Percentiles rank a stretch among this genome's conserved stretches.
Evolutionary conservation across 2,329 filamentous ascomycete species (phyloP).

Genomic region (Plenodomus lindquistii): DNA sequence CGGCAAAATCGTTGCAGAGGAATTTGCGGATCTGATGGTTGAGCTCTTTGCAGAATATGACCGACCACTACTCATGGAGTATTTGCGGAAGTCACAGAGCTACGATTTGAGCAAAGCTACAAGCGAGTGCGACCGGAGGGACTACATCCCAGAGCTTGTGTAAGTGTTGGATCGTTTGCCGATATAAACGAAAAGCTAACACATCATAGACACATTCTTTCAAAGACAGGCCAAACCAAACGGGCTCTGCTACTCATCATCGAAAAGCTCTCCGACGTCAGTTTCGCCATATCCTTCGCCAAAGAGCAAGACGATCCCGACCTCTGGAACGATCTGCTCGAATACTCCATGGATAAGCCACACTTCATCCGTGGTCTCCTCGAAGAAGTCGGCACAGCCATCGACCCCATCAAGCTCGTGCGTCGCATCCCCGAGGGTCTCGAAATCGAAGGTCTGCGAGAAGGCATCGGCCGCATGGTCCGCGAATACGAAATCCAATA

Average conservation of each 20-base stretch:
- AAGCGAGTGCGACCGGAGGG: slow-evolving; percentile 75
- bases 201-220: slow-evolving; percentile 71
- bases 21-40: slow-evolving; percentile 84
- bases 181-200: slow-evolving; percentile 18
- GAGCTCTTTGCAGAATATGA: slow-evolving; percentile 86
- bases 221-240: slow-evolving; percentile 93
- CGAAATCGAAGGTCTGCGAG: slow-evolving; percentile 86
- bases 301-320: slow-evolving; percentile 92
- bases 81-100: slow-evolving; percentile 79
- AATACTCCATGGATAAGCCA: slow-evolving; percentile 98
- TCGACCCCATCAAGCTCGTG: slow-evolving; percentile 89
- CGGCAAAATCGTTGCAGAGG: slow-evolving; percentile 74
- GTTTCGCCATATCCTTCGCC: slow-evolving; percentile 89
- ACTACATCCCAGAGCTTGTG: slow-evolving; percentile 91
- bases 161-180: slow-evolving; percentile 26
- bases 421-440: slow-evolving; percentile 89
- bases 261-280: slow-evolving; percentile 86
- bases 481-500: slow-evolving; percentile 95
- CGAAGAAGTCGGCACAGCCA: slow-evolving; percentile 90
- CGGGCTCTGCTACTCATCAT: slow-evolving; percentile 91
- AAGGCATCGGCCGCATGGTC: slow-evolving; percentile 87
- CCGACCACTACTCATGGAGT: slow-evolving; percentile 78
- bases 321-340: slow-evolving; percentile 90
- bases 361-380: slow-evolving; percentile 89
- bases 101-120: slow-evolving; percentile 85